Percentiles rank a stretch among this genome's conserved stretches.
phyloP scores from a whole-genome alignment of 2,329 filamentous ascomycete genomes.

The Calonectria hawksworthii region DNA sequence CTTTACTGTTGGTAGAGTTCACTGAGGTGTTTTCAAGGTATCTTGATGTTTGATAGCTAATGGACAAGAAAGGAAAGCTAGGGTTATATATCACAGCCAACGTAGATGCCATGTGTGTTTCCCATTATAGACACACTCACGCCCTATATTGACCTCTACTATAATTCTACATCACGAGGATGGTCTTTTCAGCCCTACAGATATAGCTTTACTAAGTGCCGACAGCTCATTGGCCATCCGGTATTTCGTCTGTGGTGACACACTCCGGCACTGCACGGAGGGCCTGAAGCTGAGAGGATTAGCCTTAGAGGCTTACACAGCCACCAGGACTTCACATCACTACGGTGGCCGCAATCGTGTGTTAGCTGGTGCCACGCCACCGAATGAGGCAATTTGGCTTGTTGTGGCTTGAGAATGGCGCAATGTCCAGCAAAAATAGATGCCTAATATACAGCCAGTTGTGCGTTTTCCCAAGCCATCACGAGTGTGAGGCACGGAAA shows the following conservation, averaged over 20 bases:
- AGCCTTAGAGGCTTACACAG: constrained; percentile 3
- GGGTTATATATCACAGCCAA: neutral
- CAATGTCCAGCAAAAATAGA: neutral
- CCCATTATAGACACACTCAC: neutral
- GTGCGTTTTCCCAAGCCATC: neutral
- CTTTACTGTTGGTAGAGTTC: neutral
- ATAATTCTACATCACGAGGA: neutral
- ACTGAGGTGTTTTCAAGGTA: neutral
- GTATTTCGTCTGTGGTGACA: neutral
- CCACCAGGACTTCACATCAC: neutral
- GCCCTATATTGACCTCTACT: neutral
- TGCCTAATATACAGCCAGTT: neutral
- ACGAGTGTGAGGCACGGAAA: neutral
- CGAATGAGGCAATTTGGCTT: neutral
- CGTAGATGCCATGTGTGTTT: neutral
- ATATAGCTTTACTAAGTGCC: neutral
- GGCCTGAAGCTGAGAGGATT: neutral
- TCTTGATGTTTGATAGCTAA: too few relatives aligned
- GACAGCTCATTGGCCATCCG: neutral
- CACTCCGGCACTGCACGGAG: neutral
- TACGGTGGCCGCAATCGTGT: neutral
- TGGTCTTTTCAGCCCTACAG: neutral
- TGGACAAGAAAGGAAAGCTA: too few relatives aligned
- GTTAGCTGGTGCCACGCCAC: neutral
- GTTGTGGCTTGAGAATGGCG: neutral